phyloP scores from a whole-genome alignment of 495 filamentous ascomycete species.

The Podospora anserina region DNA sequence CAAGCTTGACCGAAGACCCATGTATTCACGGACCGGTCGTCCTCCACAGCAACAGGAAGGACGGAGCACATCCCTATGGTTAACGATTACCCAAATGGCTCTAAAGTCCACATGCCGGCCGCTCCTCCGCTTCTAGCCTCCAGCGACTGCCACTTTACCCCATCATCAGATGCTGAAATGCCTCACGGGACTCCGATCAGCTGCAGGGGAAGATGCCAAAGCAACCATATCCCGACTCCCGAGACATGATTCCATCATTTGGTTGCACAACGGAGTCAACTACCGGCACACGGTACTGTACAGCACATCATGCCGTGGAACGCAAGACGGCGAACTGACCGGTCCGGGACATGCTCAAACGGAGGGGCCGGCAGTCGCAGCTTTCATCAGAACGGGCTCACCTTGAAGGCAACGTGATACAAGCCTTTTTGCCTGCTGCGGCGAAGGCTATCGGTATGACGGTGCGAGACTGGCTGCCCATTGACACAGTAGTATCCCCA shows the following conservation, averaged over 20 bases:
- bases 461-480: neutral
- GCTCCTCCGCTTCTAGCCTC: neutral
- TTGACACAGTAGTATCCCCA: conserved; percentile 3
- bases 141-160: neutral
- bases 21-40: too few relatives aligned
- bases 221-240: neutral
- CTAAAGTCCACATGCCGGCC: neutral
- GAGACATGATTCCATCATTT: neutral
- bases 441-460: neutral
- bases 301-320: neutral
- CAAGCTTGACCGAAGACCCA: neutral
- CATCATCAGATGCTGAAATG: neutral
- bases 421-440: neutral
- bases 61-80: neutral
- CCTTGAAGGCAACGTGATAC: neutral
- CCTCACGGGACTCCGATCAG: neutral
- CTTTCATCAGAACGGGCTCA: neutral
- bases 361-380: neutral
- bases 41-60: neutral
- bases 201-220: neutral
- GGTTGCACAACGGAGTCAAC: neutral
- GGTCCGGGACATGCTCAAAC: neutral
- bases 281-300: neutral
- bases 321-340: neutral
- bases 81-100: neutral